Base-by-base conservation (phyloP, 495 filamentous ascomycete species). In the Acidomyces sp. region DNA sequence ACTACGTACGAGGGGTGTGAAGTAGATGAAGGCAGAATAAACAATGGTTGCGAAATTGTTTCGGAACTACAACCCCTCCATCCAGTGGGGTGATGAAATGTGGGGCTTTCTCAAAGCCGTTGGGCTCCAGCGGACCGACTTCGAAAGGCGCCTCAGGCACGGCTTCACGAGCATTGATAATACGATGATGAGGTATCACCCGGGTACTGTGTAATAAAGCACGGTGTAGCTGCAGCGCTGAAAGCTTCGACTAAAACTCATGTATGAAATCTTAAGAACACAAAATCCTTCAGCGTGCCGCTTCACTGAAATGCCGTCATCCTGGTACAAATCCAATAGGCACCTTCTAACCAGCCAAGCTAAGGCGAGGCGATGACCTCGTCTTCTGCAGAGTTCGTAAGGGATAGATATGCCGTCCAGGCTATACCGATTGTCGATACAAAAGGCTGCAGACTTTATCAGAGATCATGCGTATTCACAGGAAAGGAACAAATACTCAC, bases 381-480 rank as follows among this genome's bases (percentile, higher is more conserved):
- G 37, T 93, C 79, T 36, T 88, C 85, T 0, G 87, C 63, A 19
- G 87, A 80, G 58, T 96, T 99, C 39, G 83, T 90, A 3, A 99
- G 70, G 0, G 87, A 95, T 19, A 99, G 74, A 58, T 95, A 99
- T 17, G 85, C 87, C n/a, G 92, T 99, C 92, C 92, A 99, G 33
- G 85, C 86, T 50, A 99, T 95, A 70, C 92, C 92, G 41, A 99
- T 65, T 19, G 82, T 88, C 3, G 87, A 94, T 10, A 95, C 92
- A 56, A 99, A 95, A 2, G 92, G 92, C 90, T 96, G 46, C 26
- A 44, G 34, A 18, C 20, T 10, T n/a, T 33, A 31, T 10, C 12
- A 23, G 3, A 24, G 3, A 25, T 22, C 36, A 11, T 6, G 19
- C n/a, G 3, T 43, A 18, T 17, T 10, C 17, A 25, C 47, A 39